A percentile compares a stretch with the other conserved stretches of the same genome.
These are phyloP conservation scores for Cytospora chrysosperma DNA, from an alignment of 2,329 filamentous ascomycete genomes.

Conservation along the genomic window DNA sequence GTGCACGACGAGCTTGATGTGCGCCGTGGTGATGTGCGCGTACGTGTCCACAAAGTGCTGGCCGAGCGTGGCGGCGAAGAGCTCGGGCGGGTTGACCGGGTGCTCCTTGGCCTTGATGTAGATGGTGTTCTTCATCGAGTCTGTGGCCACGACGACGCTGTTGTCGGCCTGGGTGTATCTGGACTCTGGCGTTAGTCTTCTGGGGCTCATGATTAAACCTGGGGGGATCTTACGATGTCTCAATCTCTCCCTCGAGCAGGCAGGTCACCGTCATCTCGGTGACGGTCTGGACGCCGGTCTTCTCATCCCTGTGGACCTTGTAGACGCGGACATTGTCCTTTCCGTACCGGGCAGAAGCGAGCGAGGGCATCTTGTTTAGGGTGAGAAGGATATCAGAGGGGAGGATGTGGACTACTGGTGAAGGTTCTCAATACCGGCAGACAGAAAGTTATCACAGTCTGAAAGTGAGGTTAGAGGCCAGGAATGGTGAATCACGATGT, in stretches of 20 bases:
- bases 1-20: conserved; percentile 80
- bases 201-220: no score
- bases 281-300: conserved; percentile 77
- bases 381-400: background rate
- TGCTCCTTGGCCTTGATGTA: conserved; percentile 95
- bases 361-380: conserved; percentile 47
- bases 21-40: conserved; percentile 79
- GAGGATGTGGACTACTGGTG: no score
- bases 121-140: conserved; percentile 96
- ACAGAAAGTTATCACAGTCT: background rate
- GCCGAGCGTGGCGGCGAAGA: conserved; percentile 82
- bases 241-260: conserved; percentile 89
- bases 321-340: conserved; percentile 99
- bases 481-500: background rate
- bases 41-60: conserved; percentile 88
- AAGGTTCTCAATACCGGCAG: no score
- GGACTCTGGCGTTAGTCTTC: conserved; percentile 9
- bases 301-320: conserved; percentile 82
- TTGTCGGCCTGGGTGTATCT: conserved; percentile 95
- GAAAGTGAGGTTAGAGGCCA: background rate
- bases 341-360: conserved; percentile 72
- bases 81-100: conserved; percentile 88
- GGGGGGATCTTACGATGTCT: conserved; percentile 62
- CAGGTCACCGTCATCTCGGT: conserved; percentile 95
- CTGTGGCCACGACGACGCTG: conserved; percentile 90